phyloP scores from a whole-genome alignment of 2,329 filamentous ascomycete species.

The Daldinia sp. region DNA sequence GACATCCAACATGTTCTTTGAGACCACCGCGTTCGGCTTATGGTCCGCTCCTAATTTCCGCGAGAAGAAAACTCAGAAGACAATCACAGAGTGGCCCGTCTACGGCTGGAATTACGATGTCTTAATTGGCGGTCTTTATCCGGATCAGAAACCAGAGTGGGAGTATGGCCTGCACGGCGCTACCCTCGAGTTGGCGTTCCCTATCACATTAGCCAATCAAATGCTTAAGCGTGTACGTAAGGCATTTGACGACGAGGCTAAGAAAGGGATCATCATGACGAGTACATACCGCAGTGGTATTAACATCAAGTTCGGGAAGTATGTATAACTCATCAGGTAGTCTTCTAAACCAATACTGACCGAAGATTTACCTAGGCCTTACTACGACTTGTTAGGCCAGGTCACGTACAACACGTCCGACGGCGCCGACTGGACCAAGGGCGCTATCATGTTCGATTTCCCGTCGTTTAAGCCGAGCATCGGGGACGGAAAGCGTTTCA shows the following conservation, averaged over 20 bases:
- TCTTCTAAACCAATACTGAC: background rate
- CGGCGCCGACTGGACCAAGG: slow-evolving; percentile 62
- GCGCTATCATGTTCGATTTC: slow-evolving; percentile 67
- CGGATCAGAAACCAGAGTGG: slow-evolving; percentile 62
- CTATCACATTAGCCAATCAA: slow-evolving; percentile 61
- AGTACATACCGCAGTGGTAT: slow-evolving; percentile 65
- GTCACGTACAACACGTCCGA: slow-evolving; percentile 62
- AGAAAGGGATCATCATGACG: slow-evolving; percentile 60
- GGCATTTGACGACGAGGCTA: slow-evolving; percentile 61
- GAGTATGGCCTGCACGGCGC: slow-evolving; percentile 62
- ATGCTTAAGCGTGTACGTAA: slow-evolving; percentile 62
- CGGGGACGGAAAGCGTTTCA: slow-evolving; percentile 61
- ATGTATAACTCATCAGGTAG: background rate
- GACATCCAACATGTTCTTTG: slow-evolving; percentile 62
- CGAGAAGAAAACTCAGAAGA: slow-evolving; percentile 61
- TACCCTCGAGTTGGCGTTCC: slow-evolving; percentile 65
- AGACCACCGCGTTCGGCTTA: slow-evolving; percentile 62
- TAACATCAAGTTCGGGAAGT: slow-evolving; percentile 64
- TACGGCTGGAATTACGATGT: slow-evolving; percentile 68
- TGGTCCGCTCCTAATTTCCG: slow-evolving; percentile 66
- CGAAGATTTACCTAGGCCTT: slow-evolving; percentile 49
- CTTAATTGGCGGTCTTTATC: slow-evolving; percentile 64
- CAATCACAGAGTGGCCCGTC: slow-evolving; percentile 61
- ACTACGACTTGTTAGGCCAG: slow-evolving; percentile 63
- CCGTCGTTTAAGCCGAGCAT: slow-evolving; percentile 60